phyloP scores from a whole-genome alignment of 176 grass and related monocot genomes.

The Eragrostis nindensis region DNA sequence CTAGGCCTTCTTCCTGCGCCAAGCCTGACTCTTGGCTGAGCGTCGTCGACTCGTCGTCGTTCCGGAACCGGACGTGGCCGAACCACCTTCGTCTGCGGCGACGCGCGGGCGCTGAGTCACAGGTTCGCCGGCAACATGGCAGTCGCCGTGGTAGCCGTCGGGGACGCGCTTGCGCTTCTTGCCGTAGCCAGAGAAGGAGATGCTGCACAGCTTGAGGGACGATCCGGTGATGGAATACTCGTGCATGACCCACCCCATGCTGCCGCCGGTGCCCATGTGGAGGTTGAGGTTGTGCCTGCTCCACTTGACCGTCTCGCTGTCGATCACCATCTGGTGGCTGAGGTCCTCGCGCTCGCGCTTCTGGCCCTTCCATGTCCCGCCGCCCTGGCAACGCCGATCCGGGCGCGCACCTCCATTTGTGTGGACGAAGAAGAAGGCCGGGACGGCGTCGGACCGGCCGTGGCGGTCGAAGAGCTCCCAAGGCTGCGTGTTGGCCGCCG shows the following conservation, averaged over 20 bases:
- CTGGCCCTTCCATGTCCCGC: conserved; percentile 14
- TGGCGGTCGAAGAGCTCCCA: conserved; percentile 21
- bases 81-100: not conserved
- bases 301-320: not conserved
- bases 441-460: not conserved
- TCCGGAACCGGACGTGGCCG: too few species aligned
- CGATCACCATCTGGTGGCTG: too few species aligned
- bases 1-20: too few species aligned
- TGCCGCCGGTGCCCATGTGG: not conserved
- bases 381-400: not conserved
- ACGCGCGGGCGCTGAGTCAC: not conserved
- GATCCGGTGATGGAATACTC: conserved; percentile 8
- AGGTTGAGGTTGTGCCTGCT: not conserved
- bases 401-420: too few species aligned
- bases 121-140: too few species aligned
- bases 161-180: conserved; percentile 18
- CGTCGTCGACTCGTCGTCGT: too few species aligned
- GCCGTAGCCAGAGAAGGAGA: conserved; percentile 28
- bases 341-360: not conserved
- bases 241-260: conserved; percentile 44
- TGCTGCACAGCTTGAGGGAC: not conserved
- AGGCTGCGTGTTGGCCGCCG: not conserved
- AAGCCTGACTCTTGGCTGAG: too few species aligned
- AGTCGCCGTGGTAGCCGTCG: not conserved
- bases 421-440: conserved; percentile 8